Conservation (phyloP, 2,329 filamentous ascomycete genomes). For the Drechmeria coniospora region DNA sequence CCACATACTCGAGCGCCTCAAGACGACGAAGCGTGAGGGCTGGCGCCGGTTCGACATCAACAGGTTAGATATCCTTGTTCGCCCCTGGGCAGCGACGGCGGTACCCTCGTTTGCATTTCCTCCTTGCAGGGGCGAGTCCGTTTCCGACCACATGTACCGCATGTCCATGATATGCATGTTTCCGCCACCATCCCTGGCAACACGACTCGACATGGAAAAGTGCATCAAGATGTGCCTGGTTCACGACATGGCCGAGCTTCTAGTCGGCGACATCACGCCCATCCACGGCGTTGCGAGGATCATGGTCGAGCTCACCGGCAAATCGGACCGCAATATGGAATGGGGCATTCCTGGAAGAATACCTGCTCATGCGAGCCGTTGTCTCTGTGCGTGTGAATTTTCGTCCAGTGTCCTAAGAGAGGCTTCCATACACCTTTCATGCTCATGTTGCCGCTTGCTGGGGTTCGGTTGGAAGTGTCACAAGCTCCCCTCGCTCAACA, state of each 20-base stretch:
- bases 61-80: too few species aligned
- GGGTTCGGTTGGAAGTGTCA: too few species aligned
- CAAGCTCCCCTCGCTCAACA: too few species aligned
- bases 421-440: too few species aligned
- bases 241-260: conserved; percentile 91
- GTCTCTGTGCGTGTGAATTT: too few species aligned
- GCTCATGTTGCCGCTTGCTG: too few species aligned
- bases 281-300: conserved; percentile 72
- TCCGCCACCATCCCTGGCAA: conserved; percentile 58
- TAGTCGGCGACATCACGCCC: conserved; percentile 94
- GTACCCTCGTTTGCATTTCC: conserved; percentile 1
- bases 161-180: conserved; percentile 96
- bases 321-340: too few species aligned
- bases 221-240: conserved; percentile 94
- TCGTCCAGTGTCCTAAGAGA: too few species aligned
- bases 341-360: too few species aligned
- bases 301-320: too few species aligned
- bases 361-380: too few species aligned
- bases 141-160: conserved; percentile 98
- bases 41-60: conserved; percentile 79
- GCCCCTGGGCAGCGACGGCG: too few species aligned
- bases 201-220: conserved; percentile 58
- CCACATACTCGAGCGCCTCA: conserved; percentile 82
- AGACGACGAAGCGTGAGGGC: conserved; percentile 91
- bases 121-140: conserved; percentile 58